phyloP scores from a whole-genome alignment of 495 filamentous ascomycete genomes.

The Chlorociboria aeruginascens region DNA sequence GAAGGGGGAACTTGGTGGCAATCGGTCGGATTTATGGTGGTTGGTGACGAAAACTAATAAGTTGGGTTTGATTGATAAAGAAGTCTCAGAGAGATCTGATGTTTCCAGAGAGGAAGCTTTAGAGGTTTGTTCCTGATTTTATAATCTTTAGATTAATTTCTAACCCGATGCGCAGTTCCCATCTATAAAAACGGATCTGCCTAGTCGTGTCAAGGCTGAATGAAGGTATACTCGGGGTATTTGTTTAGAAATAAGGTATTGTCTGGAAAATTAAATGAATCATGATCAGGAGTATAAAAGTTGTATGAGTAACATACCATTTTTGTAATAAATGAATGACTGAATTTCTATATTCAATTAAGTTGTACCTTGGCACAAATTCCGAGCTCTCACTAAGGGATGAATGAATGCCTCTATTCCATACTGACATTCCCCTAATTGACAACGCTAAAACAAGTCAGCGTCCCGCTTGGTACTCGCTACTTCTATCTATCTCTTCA shows the following conservation, averaged over 20 bases:
- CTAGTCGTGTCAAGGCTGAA: slow-evolving; percentile 1
- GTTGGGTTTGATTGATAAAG: slow-evolving; percentile 63
- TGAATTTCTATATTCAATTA: too few relatives aligned
- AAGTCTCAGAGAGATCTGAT: slow-evolving; percentile 43
- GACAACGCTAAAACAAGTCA: too few relatives aligned
- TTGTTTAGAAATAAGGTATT: not conserved
- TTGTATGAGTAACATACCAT: not conserved
- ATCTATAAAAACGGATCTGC: slow-evolving; percentile 1
- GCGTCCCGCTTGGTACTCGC: too few relatives aligned
- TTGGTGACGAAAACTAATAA: slow-evolving; percentile 44
- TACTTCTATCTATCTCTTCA: too few relatives aligned
- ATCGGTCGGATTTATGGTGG: slow-evolving; percentile 77
- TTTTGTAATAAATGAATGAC: not conserved
- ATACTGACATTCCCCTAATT: too few relatives aligned
- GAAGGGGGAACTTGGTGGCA: slow-evolving; percentile 61
- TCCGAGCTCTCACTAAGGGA: too few relatives aligned
- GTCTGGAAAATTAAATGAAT: not conserved
- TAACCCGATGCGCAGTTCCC: slow-evolving; percentile 7
- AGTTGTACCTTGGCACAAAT: too few relatives aligned
- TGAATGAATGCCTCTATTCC: too few relatives aligned
- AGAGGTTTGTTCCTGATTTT: slow-evolving; percentile 7
- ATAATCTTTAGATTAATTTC: not conserved
- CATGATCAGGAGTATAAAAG: not conserved
- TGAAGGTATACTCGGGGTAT: not conserved
- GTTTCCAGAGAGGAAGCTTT: slow-evolving; percentile 56